Evolutionary conservation across 306 rosid genomes (phyloP), one percentile per base, ranked within the genome.

Genomic region (Pyrus bretschneideri): DNA sequence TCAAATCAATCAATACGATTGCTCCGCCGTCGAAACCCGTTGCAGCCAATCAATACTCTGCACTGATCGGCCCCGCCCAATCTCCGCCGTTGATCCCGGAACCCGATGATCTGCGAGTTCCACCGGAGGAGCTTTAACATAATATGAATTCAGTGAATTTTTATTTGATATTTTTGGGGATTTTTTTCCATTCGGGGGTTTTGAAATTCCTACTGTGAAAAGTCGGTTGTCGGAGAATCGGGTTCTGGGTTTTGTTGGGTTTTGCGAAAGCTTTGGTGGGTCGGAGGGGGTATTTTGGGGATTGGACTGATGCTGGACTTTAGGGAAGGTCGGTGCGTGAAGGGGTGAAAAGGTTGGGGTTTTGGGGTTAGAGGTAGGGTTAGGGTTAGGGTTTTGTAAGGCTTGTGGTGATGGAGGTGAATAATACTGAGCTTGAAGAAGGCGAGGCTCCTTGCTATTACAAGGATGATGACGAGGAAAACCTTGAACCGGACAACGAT

Each of bases 231-330:
- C 33, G 60, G 67, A 84, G 23, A 51, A 81, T 87, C 38, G 76
- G 76, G 75, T 83, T 85, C 81, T 86, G 83, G 83, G 87, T 75
- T 83, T 81, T 60, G 58, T 70, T 76, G 81, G 81, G 71, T 67
- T 83, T 82, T 74, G 64, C 72, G 44, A 71, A 73, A 78, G 23
- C 29, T 76, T 86, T 27, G 79, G 46, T 79, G 86, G 88, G 89
- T 78, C 42, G 79, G 85, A 75, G 76, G 46, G 80, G 67, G 66
- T 57, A 9, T 79, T 46, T 42, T 49, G 40, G 73, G 69, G n/a
- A 85, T 88, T 81, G 70, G 75, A 80, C 87, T 80, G 86, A 93
- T 91, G 91, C 81, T 89, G 80, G 93, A 91, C 90, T 91, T 89
- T 73, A 83, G 98, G 85, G 96, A 91, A 81, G 76, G 76, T 72